These are phyloP conservation scores for Ascodesmis nigricans DNA, from an alignment of 495 filamentous ascomycete species.

Conservation along the genomic window DNA sequence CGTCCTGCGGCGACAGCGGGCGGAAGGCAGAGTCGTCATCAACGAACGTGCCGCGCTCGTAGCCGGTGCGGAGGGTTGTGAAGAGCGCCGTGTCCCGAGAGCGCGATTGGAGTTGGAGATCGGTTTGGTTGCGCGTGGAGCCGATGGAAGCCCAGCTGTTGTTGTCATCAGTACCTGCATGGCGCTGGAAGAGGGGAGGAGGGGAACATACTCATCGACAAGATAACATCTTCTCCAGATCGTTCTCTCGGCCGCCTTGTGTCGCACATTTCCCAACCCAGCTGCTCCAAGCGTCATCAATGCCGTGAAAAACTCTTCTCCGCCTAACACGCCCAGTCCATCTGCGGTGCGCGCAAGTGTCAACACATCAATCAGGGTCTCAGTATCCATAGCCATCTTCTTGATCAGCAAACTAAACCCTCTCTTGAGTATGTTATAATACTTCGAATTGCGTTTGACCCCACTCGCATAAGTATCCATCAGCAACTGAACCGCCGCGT, in stretches of 20 bases:
- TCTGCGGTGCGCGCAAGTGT: constrained; percentile 41
- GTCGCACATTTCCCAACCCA: constrained; percentile 30
- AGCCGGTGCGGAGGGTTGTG: constrained; percentile 19
- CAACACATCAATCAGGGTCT: constrained; percentile 57
- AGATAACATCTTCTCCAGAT: constrained; percentile 71
- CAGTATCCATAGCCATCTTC: constrained; percentile 41
- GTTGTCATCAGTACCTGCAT: constrained; percentile 22
- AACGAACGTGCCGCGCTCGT: constrained; percentile 16
- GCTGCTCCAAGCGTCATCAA: constrained; percentile 41
- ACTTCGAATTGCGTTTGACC: constrained; percentile 37
- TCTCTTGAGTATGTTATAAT: constrained; percentile 40
- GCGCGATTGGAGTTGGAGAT: constrained; percentile 15
- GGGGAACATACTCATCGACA: constrained; percentile 49
- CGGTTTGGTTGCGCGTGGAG: constrained; percentile 19
- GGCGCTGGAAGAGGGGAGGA: constrained; percentile 34
- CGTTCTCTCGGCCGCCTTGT: constrained; percentile 37
- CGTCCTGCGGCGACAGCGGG: constrained; percentile 11
- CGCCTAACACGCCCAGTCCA: constrained; percentile 6
- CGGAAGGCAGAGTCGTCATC: constrained; percentile 12
- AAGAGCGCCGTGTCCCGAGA: constrained; percentile 18
- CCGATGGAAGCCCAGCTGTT: constrained; percentile 19
- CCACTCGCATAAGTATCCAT: constrained; percentile 41
- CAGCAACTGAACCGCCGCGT: constrained; percentile 51
- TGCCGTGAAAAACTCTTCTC: constrained; percentile 42
- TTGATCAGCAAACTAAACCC: constrained; percentile 42